Evolutionary conservation across 306 rosid genomes (phyloP).

Genomic region (Vicia faba): DNA sequence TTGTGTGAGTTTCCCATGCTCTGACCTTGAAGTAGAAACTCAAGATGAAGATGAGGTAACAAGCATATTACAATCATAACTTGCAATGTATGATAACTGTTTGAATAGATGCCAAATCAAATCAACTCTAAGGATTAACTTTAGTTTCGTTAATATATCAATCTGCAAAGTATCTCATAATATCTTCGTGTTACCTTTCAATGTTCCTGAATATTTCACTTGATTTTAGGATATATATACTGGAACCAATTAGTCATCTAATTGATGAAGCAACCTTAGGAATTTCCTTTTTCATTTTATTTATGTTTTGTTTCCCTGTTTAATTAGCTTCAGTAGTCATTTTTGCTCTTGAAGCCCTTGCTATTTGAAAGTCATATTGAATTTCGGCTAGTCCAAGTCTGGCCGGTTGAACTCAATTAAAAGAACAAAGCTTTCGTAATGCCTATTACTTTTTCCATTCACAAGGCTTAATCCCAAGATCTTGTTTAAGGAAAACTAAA

Average conservation of each 20-base stretch:
- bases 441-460: background rate
- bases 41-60: conserved; percentile 99
- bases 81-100: conserved; percentile 29
- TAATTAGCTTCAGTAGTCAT: background rate
- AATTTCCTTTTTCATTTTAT: conserved; percentile 14
- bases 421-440: background rate
- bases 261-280: background rate
- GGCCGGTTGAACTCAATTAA: background rate
- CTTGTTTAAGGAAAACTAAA: background rate
- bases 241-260: conserved; percentile 16
- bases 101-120: conserved; percentile 3
- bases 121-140: background rate
- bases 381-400: background rate
- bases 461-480: background rate
- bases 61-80: conserved; percentile 12
- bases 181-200: background rate
- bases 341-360: background rate
- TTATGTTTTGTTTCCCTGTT: background rate
- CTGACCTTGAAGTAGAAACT: conserved; percentile 96
- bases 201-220: background rate
- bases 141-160: background rate
- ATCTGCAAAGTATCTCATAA: background rate
- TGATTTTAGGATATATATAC: background rate
- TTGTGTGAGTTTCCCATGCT: conserved; percentile 88
- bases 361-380: background rate